Evolutionary conservation across 1,284 basidiomycete genomes (phyloP), one percentile per base, ranked within the genome.

Genomic region (Microstroma glucosiphilum): DNA sequence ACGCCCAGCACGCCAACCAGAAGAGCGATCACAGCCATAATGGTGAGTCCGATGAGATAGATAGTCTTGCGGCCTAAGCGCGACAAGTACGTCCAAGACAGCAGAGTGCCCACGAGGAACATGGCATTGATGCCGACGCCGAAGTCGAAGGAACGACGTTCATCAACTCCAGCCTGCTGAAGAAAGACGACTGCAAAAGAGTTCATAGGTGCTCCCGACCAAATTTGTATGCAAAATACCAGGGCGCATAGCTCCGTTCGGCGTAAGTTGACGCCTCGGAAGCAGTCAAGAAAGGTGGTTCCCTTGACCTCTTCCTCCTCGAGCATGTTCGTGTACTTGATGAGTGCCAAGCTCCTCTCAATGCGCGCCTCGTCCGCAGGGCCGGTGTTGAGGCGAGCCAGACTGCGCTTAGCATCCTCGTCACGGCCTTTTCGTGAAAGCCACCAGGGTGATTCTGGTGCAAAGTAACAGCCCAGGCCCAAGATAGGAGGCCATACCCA

Each of bases 391-490:
- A 84, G 74, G 15, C 82, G 76, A 19, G 68, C 63, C 13, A 84
- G 69, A 13, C 75, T 67, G 51, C 73, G 69, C 64, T 79, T 80
- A 26, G 83, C 84, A 4, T 83, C 83, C 41, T 82, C 82, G 61
- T 77, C 63, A 6, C 82, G 74, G 43, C 80, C 81, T 57, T 82
- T 69, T 21, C 82, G 80, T 46, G 83, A 82, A 26, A 83, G 75
- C 80, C 80, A 83, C 82, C 81, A 83, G 49, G 80, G 82, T 0
- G 72, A 73, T 51, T 79, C 77, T 58, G 77, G 75, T 8, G 78
- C 79, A 43, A 81, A 73, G 62, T 66, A 59, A 65, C 69, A 66
- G 51, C 72, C 80, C 57, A 75, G 67, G 54, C 77, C 59, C 67
- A 81, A 67, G 25, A 74, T 72, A 11, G 73, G 46, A 9, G 77